Conservation (phyloP, 2,329 filamentous ascomycete species). For the Harringtonia aguacate region DNA sequence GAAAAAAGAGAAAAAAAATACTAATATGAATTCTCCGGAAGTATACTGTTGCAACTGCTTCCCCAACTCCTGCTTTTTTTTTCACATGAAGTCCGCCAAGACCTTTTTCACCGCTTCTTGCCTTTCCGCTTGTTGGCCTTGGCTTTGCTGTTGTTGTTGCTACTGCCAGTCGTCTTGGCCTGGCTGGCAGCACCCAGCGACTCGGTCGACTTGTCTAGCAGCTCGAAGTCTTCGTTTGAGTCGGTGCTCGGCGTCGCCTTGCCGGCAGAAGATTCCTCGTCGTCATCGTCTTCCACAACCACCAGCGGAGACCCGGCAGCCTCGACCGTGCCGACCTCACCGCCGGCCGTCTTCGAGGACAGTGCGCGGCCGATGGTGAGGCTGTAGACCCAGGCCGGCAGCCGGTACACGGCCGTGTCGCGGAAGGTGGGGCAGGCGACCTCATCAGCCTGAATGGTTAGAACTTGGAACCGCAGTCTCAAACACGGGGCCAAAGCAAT, state of each 20-base stretch:
- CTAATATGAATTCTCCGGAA: too few species aligned
- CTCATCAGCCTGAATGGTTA: slow-evolving; percentile 54
- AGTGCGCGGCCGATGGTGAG: slow-evolving; percentile 42
- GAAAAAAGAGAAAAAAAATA: too few species aligned
- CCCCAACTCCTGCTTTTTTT: neutral
- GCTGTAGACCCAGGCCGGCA: slow-evolving; percentile 65
- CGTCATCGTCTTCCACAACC: slow-evolving; percentile 23
- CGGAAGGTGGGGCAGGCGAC: slow-evolving; percentile 64
- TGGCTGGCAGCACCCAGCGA: slow-evolving; percentile 39
- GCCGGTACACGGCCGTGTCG: slow-evolving; percentile 72
- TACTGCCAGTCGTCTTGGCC: slow-evolving; percentile 23
- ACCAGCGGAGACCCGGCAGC: too few species aligned
- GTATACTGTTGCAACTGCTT: too few species aligned
- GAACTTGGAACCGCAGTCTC: neutral
- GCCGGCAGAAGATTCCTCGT: slow-evolving; percentile 32
- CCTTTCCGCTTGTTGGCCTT: slow-evolving; percentile 42
- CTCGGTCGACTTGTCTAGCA: slow-evolving; percentile 50
- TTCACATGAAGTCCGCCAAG: neutral
- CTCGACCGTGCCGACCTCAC: slow-evolving; percentile 23
- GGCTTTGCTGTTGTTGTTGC: slow-evolving; percentile 17
- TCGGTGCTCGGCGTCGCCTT: slow-evolving; percentile 45
- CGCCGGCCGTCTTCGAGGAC: slow-evolving; percentile 21
- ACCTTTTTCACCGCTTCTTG: slow-evolving; percentile 37
- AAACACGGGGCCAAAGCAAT: too few species aligned
- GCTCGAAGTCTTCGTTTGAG: slow-evolving; percentile 50